phyloP scores from a whole-genome alignment of 1,284 basidiomycete species.

The Ceratobasidium sp. region DNA sequence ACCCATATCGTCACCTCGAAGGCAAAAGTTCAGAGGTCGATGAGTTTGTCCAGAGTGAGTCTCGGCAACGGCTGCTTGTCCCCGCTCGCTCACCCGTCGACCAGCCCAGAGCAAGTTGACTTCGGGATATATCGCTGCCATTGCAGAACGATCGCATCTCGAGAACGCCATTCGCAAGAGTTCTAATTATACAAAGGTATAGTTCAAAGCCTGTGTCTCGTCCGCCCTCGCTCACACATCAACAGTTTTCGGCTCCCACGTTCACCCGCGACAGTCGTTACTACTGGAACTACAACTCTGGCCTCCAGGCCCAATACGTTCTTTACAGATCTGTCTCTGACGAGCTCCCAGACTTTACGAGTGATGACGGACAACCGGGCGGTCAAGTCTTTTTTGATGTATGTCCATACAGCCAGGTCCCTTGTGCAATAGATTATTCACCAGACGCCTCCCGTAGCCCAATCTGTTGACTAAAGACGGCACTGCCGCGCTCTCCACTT shows the following conservation, averaged over 20 bases:
- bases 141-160: conserved; percentile 63
- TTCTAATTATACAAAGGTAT: conserved; percentile 74
- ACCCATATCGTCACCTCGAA: conserved; percentile 81
- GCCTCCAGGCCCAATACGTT: conserved; percentile 71
- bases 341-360: conserved; percentile 61
- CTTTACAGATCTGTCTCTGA: conserved; percentile 69
- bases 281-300: conserved; percentile 81
- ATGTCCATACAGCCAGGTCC: conserved; percentile 43
- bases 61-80: too few species aligned
- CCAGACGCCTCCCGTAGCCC: conserved; percentile 54
- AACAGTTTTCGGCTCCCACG: conserved; percentile 66
- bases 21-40: conserved; percentile 66
- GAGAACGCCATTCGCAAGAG: conserved; percentile 67
- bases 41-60: conserved; percentile 45
- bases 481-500: conserved; percentile 67
- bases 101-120: conserved; percentile 67
- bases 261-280: conserved; percentile 70
- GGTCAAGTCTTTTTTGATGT: conserved; percentile 82
- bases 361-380: conserved; percentile 51
- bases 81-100: neutral
- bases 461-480: conserved; percentile 77
- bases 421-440: neutral
- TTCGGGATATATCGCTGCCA: conserved; percentile 65
- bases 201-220: neutral
- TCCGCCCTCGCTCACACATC: neutral